Evolutionary conservation across 768 basidiomycete genomes (phyloP).

Genomic region (Auricularia heimuer): DNA sequence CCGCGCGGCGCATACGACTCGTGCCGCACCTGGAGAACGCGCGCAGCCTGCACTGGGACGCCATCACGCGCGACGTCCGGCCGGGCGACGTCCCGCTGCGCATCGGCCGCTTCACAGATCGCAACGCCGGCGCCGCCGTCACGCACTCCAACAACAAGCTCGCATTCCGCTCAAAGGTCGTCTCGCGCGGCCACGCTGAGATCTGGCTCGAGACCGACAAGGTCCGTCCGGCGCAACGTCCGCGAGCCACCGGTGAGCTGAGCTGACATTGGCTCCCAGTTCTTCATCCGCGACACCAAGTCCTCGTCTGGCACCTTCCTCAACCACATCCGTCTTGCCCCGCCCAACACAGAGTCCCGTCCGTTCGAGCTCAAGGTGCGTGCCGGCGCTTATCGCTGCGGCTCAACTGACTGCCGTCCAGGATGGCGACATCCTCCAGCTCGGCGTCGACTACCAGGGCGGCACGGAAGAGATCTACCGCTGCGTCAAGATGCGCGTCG

Average conservation of each 20-base stretch:
- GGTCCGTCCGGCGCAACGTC: constrained; percentile 15
- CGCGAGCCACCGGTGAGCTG: background rate
- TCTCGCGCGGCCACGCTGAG: constrained; percentile 89
- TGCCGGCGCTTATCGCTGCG: background rate
- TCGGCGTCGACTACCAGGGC: constrained; percentile 96
- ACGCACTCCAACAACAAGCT: constrained; percentile 71
- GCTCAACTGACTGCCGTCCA: background rate
- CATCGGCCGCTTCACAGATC: constrained; percentile 92
- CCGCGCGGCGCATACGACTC: constrained; percentile 72
- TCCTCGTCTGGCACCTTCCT: constrained; percentile 88
- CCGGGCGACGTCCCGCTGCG: constrained; percentile 63
- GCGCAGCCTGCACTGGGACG: constrained; percentile 83
- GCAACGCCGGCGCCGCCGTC: constrained; percentile 45
- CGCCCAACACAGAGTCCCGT: constrained; percentile 71
- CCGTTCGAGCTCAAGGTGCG: constrained; percentile 54
- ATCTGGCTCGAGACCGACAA: constrained; percentile 53
- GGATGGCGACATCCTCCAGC: constrained; percentile 90
- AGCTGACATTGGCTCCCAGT: constrained; percentile 28
- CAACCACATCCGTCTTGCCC: constrained; percentile 84
- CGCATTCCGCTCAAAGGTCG: constrained; percentile 71
- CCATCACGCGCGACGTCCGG: constrained; percentile 76
- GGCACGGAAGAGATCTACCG: constrained; percentile 96
- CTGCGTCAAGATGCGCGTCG: constrained; percentile 91
- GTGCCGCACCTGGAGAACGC: constrained; percentile 92
- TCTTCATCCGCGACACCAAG: constrained; percentile 86